Conservation (phyloP, 805 yeast genomes). For the Candida insectalens region DNA sequence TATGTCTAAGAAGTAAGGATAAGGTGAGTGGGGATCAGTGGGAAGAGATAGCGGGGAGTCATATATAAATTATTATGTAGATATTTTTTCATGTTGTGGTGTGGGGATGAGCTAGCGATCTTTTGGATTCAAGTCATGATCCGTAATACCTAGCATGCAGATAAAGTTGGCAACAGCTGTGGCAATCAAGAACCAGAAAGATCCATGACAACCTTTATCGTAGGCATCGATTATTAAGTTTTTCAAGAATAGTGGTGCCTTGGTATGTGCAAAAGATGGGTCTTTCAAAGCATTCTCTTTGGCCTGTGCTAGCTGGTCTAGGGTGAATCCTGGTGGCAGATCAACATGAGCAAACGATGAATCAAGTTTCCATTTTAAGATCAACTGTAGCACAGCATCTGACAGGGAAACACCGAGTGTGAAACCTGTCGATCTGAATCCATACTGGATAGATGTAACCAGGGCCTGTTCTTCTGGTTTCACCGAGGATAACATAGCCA, state of each 20-base stretch:
- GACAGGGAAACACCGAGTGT: not conserved
- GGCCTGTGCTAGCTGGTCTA: constrained; percentile 32
- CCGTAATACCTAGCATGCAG: not conserved
- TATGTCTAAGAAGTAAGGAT: too few relatives aligned
- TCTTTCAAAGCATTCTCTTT: not conserved
- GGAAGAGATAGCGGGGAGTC: too few relatives aligned
- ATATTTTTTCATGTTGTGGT: too few relatives aligned
- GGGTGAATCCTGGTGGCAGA: constrained; percentile 32
- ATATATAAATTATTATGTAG: too few relatives aligned
- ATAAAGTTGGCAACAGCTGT: not conserved
- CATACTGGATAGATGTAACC: constrained; percentile 55
- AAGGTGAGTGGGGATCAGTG: too few relatives aligned
- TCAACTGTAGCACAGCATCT: not conserved
- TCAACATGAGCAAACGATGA: constrained; percentile 39
- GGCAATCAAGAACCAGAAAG: not conserved
- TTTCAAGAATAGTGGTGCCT: not conserved
- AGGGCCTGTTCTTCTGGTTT: constrained; percentile 58
- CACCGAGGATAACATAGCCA: constrained; percentile 64
- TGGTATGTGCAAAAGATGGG: not conserved
- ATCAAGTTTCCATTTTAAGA: not conserved
- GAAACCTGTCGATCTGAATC: constrained; percentile 42
- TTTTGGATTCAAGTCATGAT: not conserved
- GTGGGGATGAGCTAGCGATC: too few relatives aligned
- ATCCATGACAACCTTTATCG: not conserved
- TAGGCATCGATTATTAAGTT: not conserved